Evolutionary conservation across 352 stramenopile genomes (phyloP).

Genomic region (Globisporangium spinosum): DNA sequence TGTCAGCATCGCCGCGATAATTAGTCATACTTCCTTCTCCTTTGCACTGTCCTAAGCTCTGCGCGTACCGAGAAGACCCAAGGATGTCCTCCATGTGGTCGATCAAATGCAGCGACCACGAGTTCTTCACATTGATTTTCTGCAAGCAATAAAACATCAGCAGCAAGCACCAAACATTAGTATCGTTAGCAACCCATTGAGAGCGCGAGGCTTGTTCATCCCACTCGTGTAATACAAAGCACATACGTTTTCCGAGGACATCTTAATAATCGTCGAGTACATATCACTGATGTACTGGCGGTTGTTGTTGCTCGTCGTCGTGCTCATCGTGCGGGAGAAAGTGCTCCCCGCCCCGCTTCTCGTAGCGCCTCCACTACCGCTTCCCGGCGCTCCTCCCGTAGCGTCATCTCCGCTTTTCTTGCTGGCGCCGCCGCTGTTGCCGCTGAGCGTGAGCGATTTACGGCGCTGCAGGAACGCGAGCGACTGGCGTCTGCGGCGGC

Average conservation of each 20-base stretch:
- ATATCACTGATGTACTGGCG: conserved; percentile 89
- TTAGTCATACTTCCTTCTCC: not conserved
- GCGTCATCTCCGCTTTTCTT: conserved; percentile 19
- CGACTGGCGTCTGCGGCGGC: conserved; percentile 55
- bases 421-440: conserved; percentile 16
- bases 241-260: conserved; percentile 88
- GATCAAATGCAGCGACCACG: conserved; percentile 95
- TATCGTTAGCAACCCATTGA: not conserved
- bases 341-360: not conserved
- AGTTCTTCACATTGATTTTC: conserved; percentile 98
- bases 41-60: not conserved
- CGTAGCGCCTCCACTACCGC: not conserved
- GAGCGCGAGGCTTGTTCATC: not conserved
- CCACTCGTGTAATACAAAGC: not conserved
- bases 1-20: not conserved
- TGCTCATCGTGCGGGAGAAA: conserved; percentile 14
- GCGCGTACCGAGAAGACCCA: conserved; percentile 48
- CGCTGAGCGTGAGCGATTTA: conserved; percentile 56
- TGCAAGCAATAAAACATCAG: conserved; percentile 22
- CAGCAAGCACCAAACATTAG: not conserved
- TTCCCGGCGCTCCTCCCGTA: conserved; percentile 3
- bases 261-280: conserved; percentile 92
- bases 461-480: conserved; percentile 71
- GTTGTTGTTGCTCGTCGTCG: conserved; percentile 22
- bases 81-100: conserved; percentile 97